Evolutionary conservation across 805 yeast genomes (phyloP), one percentile per base, ranked within the genome.

Genomic region (Saccharomycopsis sp.): DNA sequence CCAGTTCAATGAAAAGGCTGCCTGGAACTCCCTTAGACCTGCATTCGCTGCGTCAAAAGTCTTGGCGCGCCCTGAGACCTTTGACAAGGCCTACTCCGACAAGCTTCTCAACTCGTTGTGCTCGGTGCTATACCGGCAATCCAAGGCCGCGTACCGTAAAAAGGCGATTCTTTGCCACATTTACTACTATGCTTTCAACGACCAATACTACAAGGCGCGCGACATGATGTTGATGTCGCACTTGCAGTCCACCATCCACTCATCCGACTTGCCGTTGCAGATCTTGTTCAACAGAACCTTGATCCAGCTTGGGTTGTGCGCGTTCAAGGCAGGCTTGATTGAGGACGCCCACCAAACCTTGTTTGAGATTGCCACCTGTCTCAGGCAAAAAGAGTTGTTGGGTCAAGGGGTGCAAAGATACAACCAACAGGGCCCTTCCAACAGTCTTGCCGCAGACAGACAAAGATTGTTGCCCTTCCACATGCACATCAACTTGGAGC

Each of bases 401-500:
- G 97, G 96, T 46, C 98, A 89, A 68, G 94, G 94, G 40, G 68
- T 75, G 54, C 80, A 80, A 59, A 80, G 87, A 63, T 68, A 73
- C 41, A 18, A 30, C 9, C 34, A 45, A 38, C 48, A 65, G 38
- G 8, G 43, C 39, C 58, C 38, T 51, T 47, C 53, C 15, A 50
- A 47, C 26, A 49, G 54, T 25, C 54, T 55, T 19, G 62, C 69
- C 34, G 73, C 71, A 47, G 94, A 82, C 56, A 75, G 70, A 54
- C 89, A 80, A 63, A 78, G 88, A 59, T 73, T 87, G 59, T 70
- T 92, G 59, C 99, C 99, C 45, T 92, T 82, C 80, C 98, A 92
- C 66, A 87, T 86, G 83, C 99, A 92, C 65, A 89, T 92, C 62
- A 92, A 92, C 64, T 69, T 89, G 53, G 97, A 94, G 68, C 75